Conservation (phyloP, 352 stramenopile species). For the Thraustochytrium sp. region DNA sequence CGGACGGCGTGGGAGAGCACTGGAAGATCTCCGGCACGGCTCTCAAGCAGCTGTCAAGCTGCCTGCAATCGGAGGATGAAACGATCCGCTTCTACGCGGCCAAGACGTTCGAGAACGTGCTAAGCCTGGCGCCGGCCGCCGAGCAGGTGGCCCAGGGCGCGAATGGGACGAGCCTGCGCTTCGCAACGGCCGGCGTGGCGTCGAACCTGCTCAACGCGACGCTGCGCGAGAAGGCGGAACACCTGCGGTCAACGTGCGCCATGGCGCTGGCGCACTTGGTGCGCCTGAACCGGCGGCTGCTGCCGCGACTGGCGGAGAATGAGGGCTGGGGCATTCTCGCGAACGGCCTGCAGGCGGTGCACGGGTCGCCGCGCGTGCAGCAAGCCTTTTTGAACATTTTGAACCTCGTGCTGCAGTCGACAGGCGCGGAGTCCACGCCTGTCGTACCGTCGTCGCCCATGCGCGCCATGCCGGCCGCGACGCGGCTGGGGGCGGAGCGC, state of each 20-base stretch:
- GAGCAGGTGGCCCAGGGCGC: background rate
- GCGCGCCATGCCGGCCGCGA: background rate
- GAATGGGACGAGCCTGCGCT: conserved; percentile 5
- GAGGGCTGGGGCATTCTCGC: conserved; percentile 26
- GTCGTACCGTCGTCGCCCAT: background rate
- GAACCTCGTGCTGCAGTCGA: conserved; percentile 32
- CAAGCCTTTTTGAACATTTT: conserved; percentile 32
- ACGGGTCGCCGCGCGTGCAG: conserved; percentile 18
- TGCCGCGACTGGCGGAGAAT: conserved; percentile 20
- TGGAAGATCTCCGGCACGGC: conserved; percentile 38
- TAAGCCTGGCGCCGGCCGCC: background rate
- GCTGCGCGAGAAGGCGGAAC: conserved; percentile 19
- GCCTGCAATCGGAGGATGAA: conserved; percentile 4
- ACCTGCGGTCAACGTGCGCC: conserved; percentile 26
- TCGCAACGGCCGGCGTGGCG: conserved; percentile 7
- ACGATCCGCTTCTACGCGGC: conserved; percentile 13
- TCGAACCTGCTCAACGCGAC: background rate
- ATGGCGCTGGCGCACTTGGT: conserved; percentile 31
- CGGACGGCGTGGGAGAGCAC: background rate
- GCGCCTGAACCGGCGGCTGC: conserved; percentile 7
- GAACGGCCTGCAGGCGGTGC: conserved; percentile 29
- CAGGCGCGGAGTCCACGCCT: background rate
- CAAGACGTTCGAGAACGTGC: conserved; percentile 30
- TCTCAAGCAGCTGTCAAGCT: conserved; percentile 19
- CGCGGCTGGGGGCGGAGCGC: conserved; percentile 12